phyloP scores from a whole-genome alignment of 163 green algal genomes.

The Picocystis sp. region DNA sequence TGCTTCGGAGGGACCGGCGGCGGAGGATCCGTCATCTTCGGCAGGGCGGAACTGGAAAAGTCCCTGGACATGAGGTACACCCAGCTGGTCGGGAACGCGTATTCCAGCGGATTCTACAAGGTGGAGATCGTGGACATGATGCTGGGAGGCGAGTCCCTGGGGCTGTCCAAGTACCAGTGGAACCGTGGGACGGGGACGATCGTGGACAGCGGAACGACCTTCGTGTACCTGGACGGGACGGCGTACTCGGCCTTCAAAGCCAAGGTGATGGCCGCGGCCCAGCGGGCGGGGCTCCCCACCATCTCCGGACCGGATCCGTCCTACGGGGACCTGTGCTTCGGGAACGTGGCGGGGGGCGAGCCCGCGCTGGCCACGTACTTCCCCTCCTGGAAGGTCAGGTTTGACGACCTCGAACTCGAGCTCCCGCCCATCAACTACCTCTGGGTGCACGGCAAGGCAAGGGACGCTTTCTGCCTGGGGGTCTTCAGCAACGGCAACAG shows the following conservation, averaged over 20 bases:
- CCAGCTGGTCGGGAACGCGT: slow-evolving; percentile 13
- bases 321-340: slow-evolving; percentile 79
- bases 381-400: neutral
- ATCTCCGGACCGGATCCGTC: slow-evolving; percentile 25
- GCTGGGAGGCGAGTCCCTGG: slow-evolving; percentile 24
- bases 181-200: slow-evolving; percentile 64
- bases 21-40: slow-evolving; percentile 61
- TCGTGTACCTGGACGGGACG: slow-evolving; percentile 69
- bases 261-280: slow-evolving; percentile 18
- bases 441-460: slow-evolving; percentile 37
- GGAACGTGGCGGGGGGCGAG: slow-evolving; percentile 27
- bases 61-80: slow-evolving; percentile 35
- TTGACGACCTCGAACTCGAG: slow-evolving; percentile 24
- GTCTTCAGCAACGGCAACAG: slow-evolving; percentile 60
- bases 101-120: slow-evolving; percentile 61
- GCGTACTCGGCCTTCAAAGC: slow-evolving; percentile 42
- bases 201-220: slow-evolving; percentile 92
- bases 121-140: slow-evolving; percentile 39
- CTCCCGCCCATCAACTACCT: slow-evolving; percentile 71
- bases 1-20: slow-evolving; percentile 70
- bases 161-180: slow-evolving; percentile 7
- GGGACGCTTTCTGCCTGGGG: slow-evolving; percentile 56
- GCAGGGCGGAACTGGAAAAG: slow-evolving; percentile 12
- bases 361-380: slow-evolving; percentile 18
- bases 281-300: slow-evolving; percentile 15